Percentiles rank a stretch among this genome's conserved stretches.
These are phyloP conservation scores for Aurinia saxatilis DNA, from an alignment of 345 rosid genomes.

Conservation along the genomic window DNA sequence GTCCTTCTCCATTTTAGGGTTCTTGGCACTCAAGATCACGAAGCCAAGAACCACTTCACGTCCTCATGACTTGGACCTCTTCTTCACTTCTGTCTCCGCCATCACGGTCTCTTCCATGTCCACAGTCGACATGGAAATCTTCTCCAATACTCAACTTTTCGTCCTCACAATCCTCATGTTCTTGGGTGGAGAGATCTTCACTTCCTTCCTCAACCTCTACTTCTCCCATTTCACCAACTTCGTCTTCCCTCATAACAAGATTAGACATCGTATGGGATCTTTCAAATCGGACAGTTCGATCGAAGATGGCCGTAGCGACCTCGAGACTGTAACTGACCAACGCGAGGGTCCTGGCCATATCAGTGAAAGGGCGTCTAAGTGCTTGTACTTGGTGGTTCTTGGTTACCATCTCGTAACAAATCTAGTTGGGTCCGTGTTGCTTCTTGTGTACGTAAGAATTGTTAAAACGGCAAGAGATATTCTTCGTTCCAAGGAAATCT, in stretches of 20 bases:
- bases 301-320: neutral
- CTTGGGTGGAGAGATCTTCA: conserved; percentile 56
- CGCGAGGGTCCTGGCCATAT: neutral
- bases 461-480: conserved; percentile 35
- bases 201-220: conserved; percentile 40
- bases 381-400: conserved; percentile 35
- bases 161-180: conserved; percentile 49
- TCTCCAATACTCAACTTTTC: conserved; percentile 56
- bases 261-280: conserved; percentile 1
- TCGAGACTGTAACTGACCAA: neutral
- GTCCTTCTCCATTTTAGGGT: conserved; percentile 32
- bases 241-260: conserved; percentile 9
- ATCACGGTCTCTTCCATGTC: conserved; percentile 68
- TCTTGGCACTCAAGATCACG: conserved; percentile 26
- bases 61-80: conserved; percentile 43
- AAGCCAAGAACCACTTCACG: conserved; percentile 32
- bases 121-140: conserved; percentile 74
- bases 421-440: conserved; percentile 27
- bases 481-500: conserved; percentile 32
- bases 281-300: neutral
- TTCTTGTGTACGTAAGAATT: conserved; percentile 30
- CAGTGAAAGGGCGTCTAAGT: conserved; percentile 19
- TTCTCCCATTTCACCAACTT: neutral
- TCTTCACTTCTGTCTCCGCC: conserved; percentile 73
- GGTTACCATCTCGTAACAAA: conserved; percentile 37